Conservation (phyloP, 176 grass and related monocot genomes). For the Guadua angustifolia region DNA sequence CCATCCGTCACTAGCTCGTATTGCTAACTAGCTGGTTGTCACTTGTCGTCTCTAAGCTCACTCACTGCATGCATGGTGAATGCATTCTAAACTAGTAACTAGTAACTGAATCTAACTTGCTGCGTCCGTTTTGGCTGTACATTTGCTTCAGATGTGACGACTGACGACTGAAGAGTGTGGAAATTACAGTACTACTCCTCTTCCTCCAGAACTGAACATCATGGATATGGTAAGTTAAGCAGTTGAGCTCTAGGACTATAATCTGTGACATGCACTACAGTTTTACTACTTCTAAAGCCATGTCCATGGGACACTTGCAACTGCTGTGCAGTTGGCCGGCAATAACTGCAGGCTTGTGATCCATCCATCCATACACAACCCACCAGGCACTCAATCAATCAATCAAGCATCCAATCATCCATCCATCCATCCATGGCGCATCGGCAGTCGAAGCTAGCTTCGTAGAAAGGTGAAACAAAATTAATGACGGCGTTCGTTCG, state of each 20-base stretch:
- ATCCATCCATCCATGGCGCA: conserved; percentile 22
- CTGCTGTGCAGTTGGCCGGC: conserved; percentile 33
- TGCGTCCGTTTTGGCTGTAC: conserved; percentile 7
- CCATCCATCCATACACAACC: not conserved
- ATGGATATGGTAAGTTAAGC: conserved; percentile 31
- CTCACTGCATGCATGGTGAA: not conserved
- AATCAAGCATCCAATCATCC: conserved; percentile 29
- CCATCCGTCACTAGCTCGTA: conserved; percentile 25
- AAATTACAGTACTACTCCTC: not conserved
- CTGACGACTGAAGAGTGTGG: not conserved
- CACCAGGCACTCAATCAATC: not conserved
- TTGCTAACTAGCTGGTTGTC: conserved; percentile 5
- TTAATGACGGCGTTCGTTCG: conserved; percentile 26
- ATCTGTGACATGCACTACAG: conserved; percentile 7
- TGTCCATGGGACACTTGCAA: not conserved
- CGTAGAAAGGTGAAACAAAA: conserved; percentile 32
- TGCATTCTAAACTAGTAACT: not conserved
- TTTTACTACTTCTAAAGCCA: conserved; percentile 37
- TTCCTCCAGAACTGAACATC: conserved; percentile 2
- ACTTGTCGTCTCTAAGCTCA: not conserved
- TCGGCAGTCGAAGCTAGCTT: conserved; percentile 11
- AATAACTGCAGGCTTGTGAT: conserved; percentile 43
- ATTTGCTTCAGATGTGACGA: not conserved
- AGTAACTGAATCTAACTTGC: not conserved
- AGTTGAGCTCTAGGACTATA: not conserved